These are phyloP conservation scores for Otatea glauca DNA, from an alignment of 176 grass and related monocot species.

Conservation along the genomic window DNA sequence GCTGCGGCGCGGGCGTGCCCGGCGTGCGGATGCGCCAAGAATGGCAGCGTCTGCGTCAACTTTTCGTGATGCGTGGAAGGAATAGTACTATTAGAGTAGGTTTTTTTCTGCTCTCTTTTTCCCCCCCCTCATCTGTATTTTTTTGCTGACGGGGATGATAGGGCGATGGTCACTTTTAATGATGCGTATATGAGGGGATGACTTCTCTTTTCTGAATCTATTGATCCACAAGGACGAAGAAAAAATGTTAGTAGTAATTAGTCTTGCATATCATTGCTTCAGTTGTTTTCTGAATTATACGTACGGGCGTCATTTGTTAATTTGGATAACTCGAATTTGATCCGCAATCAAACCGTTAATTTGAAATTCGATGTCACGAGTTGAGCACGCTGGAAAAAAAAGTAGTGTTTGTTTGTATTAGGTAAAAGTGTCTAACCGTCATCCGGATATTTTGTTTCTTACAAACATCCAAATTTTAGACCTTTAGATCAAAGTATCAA, in stretches of 20 bases:
- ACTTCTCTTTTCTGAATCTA: constrained; percentile 18
- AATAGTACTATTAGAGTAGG: constrained; percentile 34
- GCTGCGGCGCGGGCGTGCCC: constrained; percentile 57
- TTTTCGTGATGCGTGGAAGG: constrained; percentile 53
- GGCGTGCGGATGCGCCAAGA: constrained; percentile 61
- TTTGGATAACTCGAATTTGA: not conserved
- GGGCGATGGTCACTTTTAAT: constrained; percentile 4
- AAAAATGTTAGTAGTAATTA: not conserved
- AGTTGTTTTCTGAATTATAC: not conserved
- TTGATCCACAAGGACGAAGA: not conserved
- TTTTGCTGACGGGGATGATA: not conserved
- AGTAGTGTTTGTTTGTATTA: not conserved
- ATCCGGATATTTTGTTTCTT: too few relatives aligned
- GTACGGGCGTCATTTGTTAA: not conserved
- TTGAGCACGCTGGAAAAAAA: not conserved
- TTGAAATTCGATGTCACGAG: not conserved
- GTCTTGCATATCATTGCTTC: constrained; percentile 1
- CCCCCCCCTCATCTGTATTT: not conserved
- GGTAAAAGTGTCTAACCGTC: too few relatives aligned
- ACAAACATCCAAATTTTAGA: too few relatives aligned
- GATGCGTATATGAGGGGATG: constrained; percentile 22
- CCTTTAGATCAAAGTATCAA: too few relatives aligned
- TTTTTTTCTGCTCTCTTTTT: not conserved
- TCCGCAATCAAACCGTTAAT: not conserved
- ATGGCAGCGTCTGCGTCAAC: constrained; percentile 69